These are phyloP conservation scores for Xerocomus nothofagi DNA, from an alignment of 1,284 basidiomycete species.

Conservation along the genomic window DNA sequence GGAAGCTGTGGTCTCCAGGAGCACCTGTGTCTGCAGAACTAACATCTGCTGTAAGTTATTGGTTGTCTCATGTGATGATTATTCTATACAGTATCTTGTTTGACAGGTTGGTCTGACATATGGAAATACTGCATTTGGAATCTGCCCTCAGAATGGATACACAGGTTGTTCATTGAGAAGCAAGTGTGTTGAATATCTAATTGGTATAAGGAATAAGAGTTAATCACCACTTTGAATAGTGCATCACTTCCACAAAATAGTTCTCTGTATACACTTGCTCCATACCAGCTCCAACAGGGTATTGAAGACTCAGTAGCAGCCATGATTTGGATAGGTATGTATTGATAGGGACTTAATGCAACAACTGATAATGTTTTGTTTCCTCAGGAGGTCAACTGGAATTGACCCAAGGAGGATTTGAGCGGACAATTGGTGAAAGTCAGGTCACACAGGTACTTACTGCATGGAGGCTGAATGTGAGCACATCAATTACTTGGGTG, in stretches of 20 bases:
- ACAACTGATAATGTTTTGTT: not conserved
- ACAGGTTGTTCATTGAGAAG: not conserved
- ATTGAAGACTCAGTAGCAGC: not conserved
- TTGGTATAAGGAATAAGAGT: not conserved
- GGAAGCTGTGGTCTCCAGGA: constrained; percentile 3
- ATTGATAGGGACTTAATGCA: not conserved
- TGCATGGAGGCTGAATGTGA: constrained; percentile 19
- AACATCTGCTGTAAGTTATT: not conserved
- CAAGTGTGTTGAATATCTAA: constrained; percentile 3
- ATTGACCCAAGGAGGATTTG: constrained; percentile 7
- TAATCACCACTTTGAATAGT: not conserved
- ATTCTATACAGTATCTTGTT: not conserved
- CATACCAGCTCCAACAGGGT: not conserved
- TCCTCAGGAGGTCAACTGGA: constrained; percentile 2
- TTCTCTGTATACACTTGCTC: not conserved
- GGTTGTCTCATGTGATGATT: not conserved
- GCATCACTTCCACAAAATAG: not conserved
- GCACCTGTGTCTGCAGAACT: too few species aligned
- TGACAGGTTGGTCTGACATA: not conserved
- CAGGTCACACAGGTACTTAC: constrained; percentile 2
- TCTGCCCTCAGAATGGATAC: constrained; percentile 2
- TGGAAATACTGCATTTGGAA: not conserved
- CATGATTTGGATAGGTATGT: constrained; percentile 8
- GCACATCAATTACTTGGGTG: not conserved
- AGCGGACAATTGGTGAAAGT: not conserved